Evolutionary conservation across 192 early-diverging fungal genomes (phyloP).

Genomic region (Pecoramyces ruminantium): DNA sequence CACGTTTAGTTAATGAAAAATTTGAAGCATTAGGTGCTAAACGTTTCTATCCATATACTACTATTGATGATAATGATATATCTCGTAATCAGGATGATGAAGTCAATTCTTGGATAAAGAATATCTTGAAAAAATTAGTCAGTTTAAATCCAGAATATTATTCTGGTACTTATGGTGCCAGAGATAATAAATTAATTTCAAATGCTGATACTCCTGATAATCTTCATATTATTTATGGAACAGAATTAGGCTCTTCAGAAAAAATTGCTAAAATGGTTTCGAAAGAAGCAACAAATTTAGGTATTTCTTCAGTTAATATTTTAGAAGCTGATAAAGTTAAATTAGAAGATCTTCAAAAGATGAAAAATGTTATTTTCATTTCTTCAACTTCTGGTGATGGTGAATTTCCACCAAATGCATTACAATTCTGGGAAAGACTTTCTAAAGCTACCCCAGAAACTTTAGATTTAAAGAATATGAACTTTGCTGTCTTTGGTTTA

Average conservation of each 20-base stretch:
- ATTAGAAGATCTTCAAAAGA: slow-evolving; percentile 60
- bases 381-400: slow-evolving; percentile 88
- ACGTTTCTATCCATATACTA: neutral
- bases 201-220: neutral
- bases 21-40: neutral
- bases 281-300: slow-evolving; percentile 60
- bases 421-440: slow-evolving; percentile 75
- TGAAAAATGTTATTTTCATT: slow-evolving; percentile 61
- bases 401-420: slow-evolving; percentile 81
- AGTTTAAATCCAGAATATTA: neutral
- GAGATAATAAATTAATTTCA: neutral
- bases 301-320: slow-evolving; percentile 35
- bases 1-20: neutral
- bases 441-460: slow-evolving; percentile 34
- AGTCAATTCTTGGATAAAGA: neutral
- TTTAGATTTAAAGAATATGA: slow-evolving; percentile 41
- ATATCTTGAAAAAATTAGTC: neutral
- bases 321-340: slow-evolving; percentile 58
- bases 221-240: slow-evolving; percentile 57
- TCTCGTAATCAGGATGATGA: neutral
- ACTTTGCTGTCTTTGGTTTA: slow-evolving; percentile 72
- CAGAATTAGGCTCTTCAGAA: slow-evolving; percentile 81
- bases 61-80: neutral
- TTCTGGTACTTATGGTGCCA: neutral
- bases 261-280: slow-evolving; percentile 65